Base-by-base conservation (phyloP, 2,329 filamentous ascomycete genomes). In the Exophiala calicioides region DNA sequence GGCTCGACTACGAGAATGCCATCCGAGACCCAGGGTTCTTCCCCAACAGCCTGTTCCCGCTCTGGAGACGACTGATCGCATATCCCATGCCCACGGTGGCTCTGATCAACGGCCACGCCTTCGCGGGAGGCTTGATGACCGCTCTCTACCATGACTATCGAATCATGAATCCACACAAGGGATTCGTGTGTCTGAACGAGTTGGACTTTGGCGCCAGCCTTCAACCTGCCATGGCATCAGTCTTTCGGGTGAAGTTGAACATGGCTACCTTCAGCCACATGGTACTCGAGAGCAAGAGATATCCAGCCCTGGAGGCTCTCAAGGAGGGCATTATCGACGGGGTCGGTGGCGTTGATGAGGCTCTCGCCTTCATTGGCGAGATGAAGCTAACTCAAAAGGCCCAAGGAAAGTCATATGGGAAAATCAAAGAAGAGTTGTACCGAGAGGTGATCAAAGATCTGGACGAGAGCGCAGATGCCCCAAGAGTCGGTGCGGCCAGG, bases 141-240 rank as follows among this genome's bases (percentile, higher is more conserved):
- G 80, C 86, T 48, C 87, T 89, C 79, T 81, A 86, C 68, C 86
- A 90, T 68, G 87, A 91, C 69, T 93, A 93, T 71, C 80, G 88
- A 20, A 75, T 93, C 57, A 86, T 88, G 71, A 85, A 85, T 61
- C 78, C 84, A 0, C 62, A 74, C 1, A 74, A 78, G 15, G 88
- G 88, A n/a, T 90, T 81, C 67, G 66, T 87, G 29, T 91, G 88
- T 67, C 71, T 93, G 57, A 91, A 91, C 66, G 88, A 93, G 70
- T 74, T 93, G 10, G 82, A 90, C 56, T 85, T 93, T 52, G 87
- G 88, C 40, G 84, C 84, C 1, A 80, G 84, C n/a, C 77, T 93
- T 26, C 79, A 82, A 56, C 77, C 86, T 2, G 76, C 86, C 49
- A 90, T 94, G 86, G 79, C 78, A 43, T 73, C 75, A 37, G 79